Base-by-base conservation (phyloP, 192 early-diverging fungal genomes). In the Coemansia sp. region DNA sequence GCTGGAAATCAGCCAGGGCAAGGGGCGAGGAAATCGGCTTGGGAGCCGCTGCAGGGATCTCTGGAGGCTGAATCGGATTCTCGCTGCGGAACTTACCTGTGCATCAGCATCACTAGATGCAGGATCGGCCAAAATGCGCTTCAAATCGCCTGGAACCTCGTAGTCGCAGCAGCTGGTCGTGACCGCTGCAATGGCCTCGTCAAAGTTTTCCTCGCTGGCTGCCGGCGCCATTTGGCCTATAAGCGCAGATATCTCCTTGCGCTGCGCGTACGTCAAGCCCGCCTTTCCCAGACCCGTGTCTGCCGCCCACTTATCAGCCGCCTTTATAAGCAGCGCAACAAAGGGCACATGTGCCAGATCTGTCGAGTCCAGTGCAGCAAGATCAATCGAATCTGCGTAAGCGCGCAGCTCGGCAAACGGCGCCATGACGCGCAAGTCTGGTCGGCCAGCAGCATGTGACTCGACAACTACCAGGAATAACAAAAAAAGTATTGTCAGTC, bases 321-420 rank as follows among this genome's bases (percentile, higher is more conserved):
- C 86, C 64, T 92, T 86, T 19, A 92, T 60, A 14, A 98, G 73
- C 49, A 98, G 85, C 3, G 94, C 84, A 3, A 90, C 81, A 66
- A 84, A 95, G 0, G 97, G 97, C 28, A 95, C 85, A 63, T 97
- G 93, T 21, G 81, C 87, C 65, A 87, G 81, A 32, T 87, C 88
- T 32, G 87, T 83, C 16, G 73, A 70, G 58, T 92, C 90, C 56
- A 89, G 49, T 7, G 67, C 50, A 10, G 75, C 70, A 25, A 98
- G 73, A 57, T 97, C 76, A 67, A 92, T 88, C 3, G 69, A 75
- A 12, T 86, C 73, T 3, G 77, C 85, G 71, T 86, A 89, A 1
- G 62, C 67, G 4, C 60, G 49, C 14, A 98, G 73, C 28, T 83
- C 87, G 6, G 83, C 78, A 73, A 97, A 96, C 6, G 97, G 94